phyloP scores from a whole-genome alignment of 441 rosid species.

The Pelargonium australe region DNA sequence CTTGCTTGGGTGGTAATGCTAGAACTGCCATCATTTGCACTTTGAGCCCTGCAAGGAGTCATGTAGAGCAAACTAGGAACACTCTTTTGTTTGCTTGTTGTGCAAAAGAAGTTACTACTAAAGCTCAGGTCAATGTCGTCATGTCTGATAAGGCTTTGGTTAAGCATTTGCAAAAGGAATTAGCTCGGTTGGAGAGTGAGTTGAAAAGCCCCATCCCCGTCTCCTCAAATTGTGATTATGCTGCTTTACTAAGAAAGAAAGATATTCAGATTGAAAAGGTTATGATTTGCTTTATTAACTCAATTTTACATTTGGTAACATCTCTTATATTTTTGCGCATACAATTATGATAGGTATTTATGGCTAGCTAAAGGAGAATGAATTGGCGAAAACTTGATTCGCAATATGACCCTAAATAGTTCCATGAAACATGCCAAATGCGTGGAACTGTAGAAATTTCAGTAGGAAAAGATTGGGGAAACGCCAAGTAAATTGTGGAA shows the following conservation, averaged over 20 bases:
- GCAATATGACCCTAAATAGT: too few species aligned
- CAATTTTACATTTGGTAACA: not conserved
- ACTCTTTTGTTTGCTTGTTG: conserved; percentile 75
- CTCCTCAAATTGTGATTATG: conserved; percentile 38
- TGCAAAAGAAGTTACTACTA: conserved; percentile 74
- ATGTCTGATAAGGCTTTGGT: conserved; percentile 88
- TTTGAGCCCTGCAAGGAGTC: conserved; percentile 63
- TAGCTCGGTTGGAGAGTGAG: conserved; percentile 69
- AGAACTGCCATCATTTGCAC: conserved; percentile 86
- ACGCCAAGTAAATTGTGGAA: too few species aligned
- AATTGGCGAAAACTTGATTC: not conserved
- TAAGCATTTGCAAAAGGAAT: conserved; percentile 77
- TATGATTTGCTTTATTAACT: conserved; percentile 12
- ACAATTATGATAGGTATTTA: not conserved
- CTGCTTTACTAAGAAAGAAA: conserved; percentile 43
- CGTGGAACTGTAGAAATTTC: too few species aligned
- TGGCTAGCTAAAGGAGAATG: not conserved
- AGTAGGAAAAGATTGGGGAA: too few species aligned
- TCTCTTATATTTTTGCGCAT: not conserved
- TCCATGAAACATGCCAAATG: too few species aligned
- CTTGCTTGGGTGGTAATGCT: conserved; percentile 81
- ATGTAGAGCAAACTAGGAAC: conserved; percentile 76
- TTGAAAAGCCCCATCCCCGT: conserved; percentile 39
- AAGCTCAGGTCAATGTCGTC: conserved; percentile 70
- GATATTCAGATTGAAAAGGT: conserved; percentile 71